Evolutionary conservation across 768 basidiomycete species (phyloP).

Genomic region (Tylopilus felleus): DNA sequence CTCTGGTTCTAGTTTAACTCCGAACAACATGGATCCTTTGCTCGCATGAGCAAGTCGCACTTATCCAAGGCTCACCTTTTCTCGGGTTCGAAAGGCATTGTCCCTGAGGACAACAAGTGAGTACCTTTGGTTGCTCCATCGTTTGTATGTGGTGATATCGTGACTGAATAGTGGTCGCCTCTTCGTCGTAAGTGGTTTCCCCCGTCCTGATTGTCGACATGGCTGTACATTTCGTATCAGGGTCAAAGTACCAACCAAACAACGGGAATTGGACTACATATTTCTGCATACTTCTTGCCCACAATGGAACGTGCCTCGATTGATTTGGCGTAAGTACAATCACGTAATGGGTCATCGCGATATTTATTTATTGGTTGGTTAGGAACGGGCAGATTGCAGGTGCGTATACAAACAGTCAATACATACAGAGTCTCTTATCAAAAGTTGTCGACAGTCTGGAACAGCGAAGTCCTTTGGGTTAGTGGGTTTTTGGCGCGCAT

Average conservation of each 20-base stretch:
- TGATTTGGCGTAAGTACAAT: conserved; percentile 57
- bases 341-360: neutral
- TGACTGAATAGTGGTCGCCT: conserved; percentile 8
- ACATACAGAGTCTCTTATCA: neutral
- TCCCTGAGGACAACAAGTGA: conserved; percentile 6
- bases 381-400: conserved; percentile 84
- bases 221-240: conserved; percentile 32
- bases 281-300: conserved; percentile 84
- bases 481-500: conserved; percentile 79
- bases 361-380: neutral
- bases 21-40: conserved; percentile 1
- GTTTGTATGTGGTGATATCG: neutral
- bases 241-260: conserved; percentile 90
- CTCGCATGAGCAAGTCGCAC: neutral
- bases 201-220: neutral
- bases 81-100: conserved; percentile 4
- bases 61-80: neutral
- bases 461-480: conserved; percentile 78
- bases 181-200: conserved; percentile 10
- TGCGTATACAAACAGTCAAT: conserved; percentile 31
- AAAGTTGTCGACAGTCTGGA: conserved; percentile 60
- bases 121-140: neutral
- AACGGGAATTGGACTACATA: conserved; percentile 65
- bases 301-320: conserved; percentile 94
- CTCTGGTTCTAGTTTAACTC: neutral